Percentiles rank a stretch among this genome's conserved stretches.
Conservation (phyloP, 2,329 filamentous ascomycete species). For the Endoconidiophora polonica region DNA sequence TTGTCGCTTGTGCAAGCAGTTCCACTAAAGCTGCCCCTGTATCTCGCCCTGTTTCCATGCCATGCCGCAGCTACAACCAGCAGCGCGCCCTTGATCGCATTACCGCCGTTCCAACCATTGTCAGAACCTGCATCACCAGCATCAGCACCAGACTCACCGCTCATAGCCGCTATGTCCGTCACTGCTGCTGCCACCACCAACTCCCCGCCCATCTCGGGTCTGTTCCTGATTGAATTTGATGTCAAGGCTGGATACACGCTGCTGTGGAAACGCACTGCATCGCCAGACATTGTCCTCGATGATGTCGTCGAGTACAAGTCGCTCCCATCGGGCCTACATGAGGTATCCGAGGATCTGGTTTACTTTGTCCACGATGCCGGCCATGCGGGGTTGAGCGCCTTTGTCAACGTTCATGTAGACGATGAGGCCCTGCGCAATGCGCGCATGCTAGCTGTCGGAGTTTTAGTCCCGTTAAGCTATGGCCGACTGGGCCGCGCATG, state of each 20-base stretch:
- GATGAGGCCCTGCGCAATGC: slow-evolving; percentile 68
- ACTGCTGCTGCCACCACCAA: slow-evolving; percentile 24
- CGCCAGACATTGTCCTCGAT: slow-evolving; percentile 56
- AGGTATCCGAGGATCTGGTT: slow-evolving; percentile 71
- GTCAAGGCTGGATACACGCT: slow-evolving; percentile 85
- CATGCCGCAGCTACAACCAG: no score
- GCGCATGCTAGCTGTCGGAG: slow-evolving; percentile 80
- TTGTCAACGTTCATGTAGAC: slow-evolving; percentile 66
- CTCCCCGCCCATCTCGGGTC: slow-evolving; percentile 49
- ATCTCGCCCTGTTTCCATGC: no score
- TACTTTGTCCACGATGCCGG: slow-evolving; percentile 77
- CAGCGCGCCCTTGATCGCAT: neutral
- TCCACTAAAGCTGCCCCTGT: no score
- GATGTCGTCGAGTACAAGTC: slow-evolving; percentile 93
- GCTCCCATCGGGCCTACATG: slow-evolving; percentile 80
- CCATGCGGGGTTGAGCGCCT: slow-evolving; percentile 80
- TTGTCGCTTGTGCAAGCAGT: no score
- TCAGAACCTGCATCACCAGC: neutral
- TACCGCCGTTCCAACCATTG: neutral
- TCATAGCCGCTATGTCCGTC: neutral
- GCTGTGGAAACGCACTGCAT: slow-evolving; percentile 58
- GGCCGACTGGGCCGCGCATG: slow-evolving; percentile 77
- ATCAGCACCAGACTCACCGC: neutral
- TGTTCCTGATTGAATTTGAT: slow-evolving; percentile 85
- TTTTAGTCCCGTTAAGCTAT: slow-evolving; percentile 70